A percentile compares a stretch with the other conserved stretches of the same genome.
Evolutionary conservation across 202 grass and related monocot genomes (phyloP).

Genomic region (Panicum virgatum): DNA sequence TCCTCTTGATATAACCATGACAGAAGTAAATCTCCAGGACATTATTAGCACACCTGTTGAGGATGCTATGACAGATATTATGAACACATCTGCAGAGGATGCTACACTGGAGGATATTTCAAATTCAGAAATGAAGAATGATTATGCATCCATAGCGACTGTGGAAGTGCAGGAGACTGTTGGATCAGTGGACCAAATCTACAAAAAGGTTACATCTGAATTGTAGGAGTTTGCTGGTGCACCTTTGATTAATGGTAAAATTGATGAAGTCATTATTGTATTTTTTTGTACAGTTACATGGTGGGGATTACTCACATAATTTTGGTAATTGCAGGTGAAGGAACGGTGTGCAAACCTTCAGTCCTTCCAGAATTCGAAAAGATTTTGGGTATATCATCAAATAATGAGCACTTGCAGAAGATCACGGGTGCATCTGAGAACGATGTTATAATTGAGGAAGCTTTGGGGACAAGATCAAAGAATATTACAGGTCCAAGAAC

Average conservation of each 20-base stretch:
- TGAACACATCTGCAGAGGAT: constrained; percentile 30
- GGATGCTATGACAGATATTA: constrained; percentile 37
- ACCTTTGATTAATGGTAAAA: constrained; percentile 24
- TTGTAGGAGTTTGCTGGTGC: background rate
- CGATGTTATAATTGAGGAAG: background rate
- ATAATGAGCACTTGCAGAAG: constrained; percentile 17
- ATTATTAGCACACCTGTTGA: constrained; percentile 38
- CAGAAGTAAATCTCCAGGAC: constrained; percentile 28
- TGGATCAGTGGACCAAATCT: constrained; percentile 19
- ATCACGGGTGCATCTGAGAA: background rate
- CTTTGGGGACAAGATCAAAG: background rate
- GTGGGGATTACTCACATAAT: constrained; percentile 6
- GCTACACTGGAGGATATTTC: constrained; percentile 19
- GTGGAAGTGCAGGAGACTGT: constrained; percentile 18
- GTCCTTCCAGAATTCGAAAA: constrained; percentile 21
- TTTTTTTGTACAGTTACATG: background rate
- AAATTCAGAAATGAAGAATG: constrained; percentile 28
- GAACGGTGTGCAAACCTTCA: background rate
- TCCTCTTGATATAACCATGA: constrained; percentile 32
- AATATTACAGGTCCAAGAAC: background rate
- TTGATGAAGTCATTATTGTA: constrained; percentile 22
- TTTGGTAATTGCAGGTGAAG: constrained; percentile 28
- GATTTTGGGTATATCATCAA: background rate
- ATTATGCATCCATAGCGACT: background rate
- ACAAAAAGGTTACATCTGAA: background rate